Conservation (phyloP, 164 flowering plant genomes). For the Tetrastigma voinierianum region DNA sequence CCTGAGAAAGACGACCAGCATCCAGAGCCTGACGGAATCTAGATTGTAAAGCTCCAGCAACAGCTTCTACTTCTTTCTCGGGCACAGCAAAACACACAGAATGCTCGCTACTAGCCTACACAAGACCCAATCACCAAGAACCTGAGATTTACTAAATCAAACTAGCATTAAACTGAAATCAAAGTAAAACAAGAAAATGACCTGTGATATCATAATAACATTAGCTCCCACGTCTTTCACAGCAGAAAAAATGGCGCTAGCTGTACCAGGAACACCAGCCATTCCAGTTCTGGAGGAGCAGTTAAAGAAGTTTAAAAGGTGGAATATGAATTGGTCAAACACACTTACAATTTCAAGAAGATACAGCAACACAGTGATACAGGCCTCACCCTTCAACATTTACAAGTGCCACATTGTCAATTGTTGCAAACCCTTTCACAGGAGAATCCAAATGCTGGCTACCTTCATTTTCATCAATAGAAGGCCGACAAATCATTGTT, state of each 20-base stretch:
- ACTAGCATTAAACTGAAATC: conserved; percentile 7
- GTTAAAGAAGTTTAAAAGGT: neutral
- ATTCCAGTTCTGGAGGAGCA: conserved; percentile 78
- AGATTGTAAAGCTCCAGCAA: conserved; percentile 74
- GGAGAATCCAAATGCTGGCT: conserved; percentile 39
- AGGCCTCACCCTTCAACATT: conserved; percentile 93
- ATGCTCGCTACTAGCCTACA: conserved; percentile 99
- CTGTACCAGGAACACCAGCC: conserved; percentile 99
- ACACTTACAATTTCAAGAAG: neutral
- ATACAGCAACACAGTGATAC: conserved; percentile 6
- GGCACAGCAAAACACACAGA: conserved; percentile 99
- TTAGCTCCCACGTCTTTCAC: conserved; percentile 98
- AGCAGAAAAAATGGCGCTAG: conserved; percentile 84
- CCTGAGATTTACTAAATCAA: neutral
- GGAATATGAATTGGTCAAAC: neutral
- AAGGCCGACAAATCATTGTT: conserved; percentile 71
- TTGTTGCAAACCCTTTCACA: conserved; percentile 98
- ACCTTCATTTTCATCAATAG: conserved; percentile 43
- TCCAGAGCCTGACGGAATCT: conserved; percentile 85
- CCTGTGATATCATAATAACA: conserved; percentile 99
- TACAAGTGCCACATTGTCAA: conserved; percentile 93
- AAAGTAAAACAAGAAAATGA: conserved; percentile 13
- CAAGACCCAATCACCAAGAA: conserved; percentile 13
- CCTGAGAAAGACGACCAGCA: conserved; percentile 98
- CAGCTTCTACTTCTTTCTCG: conserved; percentile 90